These are phyloP conservation scores for Crithidia expoeki DNA, from an alignment of 208 protist species.

Conservation along the genomic window DNA sequence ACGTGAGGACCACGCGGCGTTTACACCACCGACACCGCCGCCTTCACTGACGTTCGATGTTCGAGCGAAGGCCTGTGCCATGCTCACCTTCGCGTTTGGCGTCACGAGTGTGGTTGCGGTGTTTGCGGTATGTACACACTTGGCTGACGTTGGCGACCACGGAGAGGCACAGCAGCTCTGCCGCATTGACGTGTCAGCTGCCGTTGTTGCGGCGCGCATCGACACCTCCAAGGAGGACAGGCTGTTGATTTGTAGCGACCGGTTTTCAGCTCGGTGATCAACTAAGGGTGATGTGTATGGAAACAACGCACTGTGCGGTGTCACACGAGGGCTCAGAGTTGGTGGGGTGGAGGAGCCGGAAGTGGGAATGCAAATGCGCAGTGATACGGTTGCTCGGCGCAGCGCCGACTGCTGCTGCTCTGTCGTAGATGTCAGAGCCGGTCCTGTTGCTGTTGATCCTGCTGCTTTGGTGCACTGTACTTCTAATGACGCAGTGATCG, in stretches of 20 bases:
- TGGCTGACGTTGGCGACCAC: conserved; percentile 5
- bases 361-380: neutral
- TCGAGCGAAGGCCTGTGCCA: too few species aligned
- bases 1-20: neutral
- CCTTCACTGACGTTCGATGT: neutral
- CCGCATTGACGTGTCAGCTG: neutral
- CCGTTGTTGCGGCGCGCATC: neutral
- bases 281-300: neutral
- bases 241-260: neutral
- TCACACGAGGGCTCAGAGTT: neutral
- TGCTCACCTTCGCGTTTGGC: too few species aligned
- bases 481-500: too few species aligned
- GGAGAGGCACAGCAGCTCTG: conserved; percentile 13
- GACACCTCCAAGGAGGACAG: neutral
- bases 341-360: neutral
- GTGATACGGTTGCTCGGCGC: neutral
- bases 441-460: neutral
- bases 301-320: neutral
- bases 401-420: neutral
- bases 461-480: neutral
- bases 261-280: neutral
- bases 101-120: neutral
- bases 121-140: neutral
- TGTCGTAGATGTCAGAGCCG: neutral
- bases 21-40: neutral